A percentile compares a stretch with the other conserved stretches of the same genome.
These are phyloP conservation scores for Penicillium turbatum DNA, from an alignment of 495 filamentous ascomycete species.

Conservation along the genomic window DNA sequence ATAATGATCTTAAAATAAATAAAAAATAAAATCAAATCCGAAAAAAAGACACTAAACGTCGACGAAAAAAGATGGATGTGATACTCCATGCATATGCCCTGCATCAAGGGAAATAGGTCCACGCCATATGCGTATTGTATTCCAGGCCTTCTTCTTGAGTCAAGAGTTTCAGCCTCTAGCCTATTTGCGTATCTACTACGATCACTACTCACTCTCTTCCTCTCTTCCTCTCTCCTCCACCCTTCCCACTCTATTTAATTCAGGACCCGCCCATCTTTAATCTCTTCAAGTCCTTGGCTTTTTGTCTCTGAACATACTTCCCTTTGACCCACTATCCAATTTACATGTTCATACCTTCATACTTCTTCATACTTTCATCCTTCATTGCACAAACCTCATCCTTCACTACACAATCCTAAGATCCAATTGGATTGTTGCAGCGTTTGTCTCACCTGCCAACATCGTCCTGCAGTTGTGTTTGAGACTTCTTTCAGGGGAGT, in stretches of 20 bases:
- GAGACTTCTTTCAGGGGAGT: slow-evolving; percentile 16
- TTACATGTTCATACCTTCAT: neutral
- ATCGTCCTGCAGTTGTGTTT: slow-evolving; percentile 9
- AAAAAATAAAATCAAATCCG: neutral
- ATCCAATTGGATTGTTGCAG: slow-evolving; percentile 8
- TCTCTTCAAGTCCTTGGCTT: neutral
- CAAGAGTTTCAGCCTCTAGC: slow-evolving; percentile 26
- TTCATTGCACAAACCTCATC: neutral
- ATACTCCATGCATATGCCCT: no score
- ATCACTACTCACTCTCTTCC: no score
- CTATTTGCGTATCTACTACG: slow-evolving; percentile 10
- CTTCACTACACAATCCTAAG: neutral
- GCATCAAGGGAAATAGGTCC: slow-evolving; percentile 12
- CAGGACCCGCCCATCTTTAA: slow-evolving; percentile 2
- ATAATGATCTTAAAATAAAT: slow-evolving; percentile 5
- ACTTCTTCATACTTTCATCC: neutral
- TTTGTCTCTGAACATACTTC: neutral
- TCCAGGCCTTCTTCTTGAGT: slow-evolving; percentile 13
- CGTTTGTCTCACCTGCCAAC: slow-evolving; percentile 17
- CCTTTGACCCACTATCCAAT: slow-evolving; percentile 3
- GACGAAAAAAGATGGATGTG: no score
- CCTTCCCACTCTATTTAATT: slow-evolving; percentile 10
- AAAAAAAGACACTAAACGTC: slow-evolving; percentile 8
- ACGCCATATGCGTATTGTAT: slow-evolving; percentile 15
- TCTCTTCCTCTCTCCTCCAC: no score